Evolutionary conservation across 345 rosid genomes (phyloP), one percentile per base, ranked within the genome.

Genomic region (Clausena lansium): DNA sequence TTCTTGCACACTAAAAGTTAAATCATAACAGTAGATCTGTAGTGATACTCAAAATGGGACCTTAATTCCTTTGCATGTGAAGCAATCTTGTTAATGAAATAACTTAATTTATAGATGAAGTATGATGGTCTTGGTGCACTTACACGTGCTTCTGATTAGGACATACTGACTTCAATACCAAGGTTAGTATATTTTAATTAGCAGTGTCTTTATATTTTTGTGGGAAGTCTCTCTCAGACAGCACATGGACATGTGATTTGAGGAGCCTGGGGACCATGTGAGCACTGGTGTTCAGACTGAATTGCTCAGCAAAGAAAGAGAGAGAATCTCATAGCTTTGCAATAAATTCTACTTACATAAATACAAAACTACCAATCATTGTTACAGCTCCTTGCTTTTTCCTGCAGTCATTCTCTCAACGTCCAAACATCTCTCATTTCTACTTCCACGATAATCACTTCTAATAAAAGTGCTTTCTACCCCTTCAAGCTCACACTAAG

Each of bases 221-320:
- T 89, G 87, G 86, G 84, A 84, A 83, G 91, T 90, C 90, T 71
- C 86, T 80, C 83, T 88, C 89, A 74, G 87, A 87, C 89, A 84
- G 87, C 93, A 85, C 93, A 89, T 87, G 89, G 75, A 60, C 90
- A 87, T 84, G 85, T 89, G 88, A 83, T 80, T 81, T 66, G 71
- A 84, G 82, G 74, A 87, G 80, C 88, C 71, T 87, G 88, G 89
- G 92, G 93, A 71, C 91, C 97, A 90, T 87, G 93, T 89, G 94
- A 86, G 74, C 78, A 9, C 62, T 30, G 47, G 80, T 77, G 82
- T 81, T 81, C 81, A 83, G 80, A 72, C 78, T 33, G 67, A 22
- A 33, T 55, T 61, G 20, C 13, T 13, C 19, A 33, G 68, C 24
- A 24, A 17, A 32, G 33, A 39, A 68, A 75, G 64, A 79, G 33